These are phyloP conservation scores for Pleoardoris graminearum DNA, from an alignment of 2,329 filamentous ascomycete species.

Conservation along the genomic window DNA sequence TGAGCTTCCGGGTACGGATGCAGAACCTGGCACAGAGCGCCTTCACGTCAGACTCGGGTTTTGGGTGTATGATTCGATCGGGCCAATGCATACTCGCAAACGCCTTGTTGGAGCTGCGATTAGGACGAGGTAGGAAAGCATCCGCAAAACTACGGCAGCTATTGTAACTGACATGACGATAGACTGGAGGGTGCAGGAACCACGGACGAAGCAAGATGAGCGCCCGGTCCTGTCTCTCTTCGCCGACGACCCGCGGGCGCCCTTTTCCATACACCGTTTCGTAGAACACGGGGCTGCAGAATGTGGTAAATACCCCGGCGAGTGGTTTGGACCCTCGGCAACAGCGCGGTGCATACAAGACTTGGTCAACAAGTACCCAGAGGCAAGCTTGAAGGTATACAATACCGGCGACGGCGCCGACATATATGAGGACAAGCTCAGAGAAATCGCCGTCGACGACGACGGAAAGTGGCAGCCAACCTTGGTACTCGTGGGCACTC, in stretches of 20 bases:
- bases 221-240: slow-evolving; percentile 76
- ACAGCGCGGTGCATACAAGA: slow-evolving; percentile 91
- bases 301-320: slow-evolving; percentile 92
- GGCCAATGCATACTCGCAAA: slow-evolving; percentile 94
- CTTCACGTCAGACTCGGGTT: slow-evolving; percentile 92
- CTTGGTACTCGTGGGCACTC: slow-evolving; percentile 82
- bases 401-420: slow-evolving; percentile 87
- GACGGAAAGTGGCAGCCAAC: slow-evolving; percentile 76
- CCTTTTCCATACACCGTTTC: slow-evolving; percentile 94
- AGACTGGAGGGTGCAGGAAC: slow-evolving; percentile 75
- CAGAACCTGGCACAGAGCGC: slow-evolving; percentile 80
- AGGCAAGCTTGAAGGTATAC: slow-evolving; percentile 75
- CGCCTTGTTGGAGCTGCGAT: slow-evolving; percentile 68
- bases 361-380: slow-evolving; percentile 67
- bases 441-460: slow-evolving; percentile 72
- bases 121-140: slow-evolving; percentile 71
- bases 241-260: slow-evolving; percentile 81
- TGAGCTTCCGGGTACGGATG: slow-evolving; percentile 84
- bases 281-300: slow-evolving; percentile 82
- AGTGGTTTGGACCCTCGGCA: slow-evolving; percentile 99
- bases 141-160: not conserved
- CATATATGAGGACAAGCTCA: slow-evolving; percentile 88
- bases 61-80: slow-evolving; percentile 98
- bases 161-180: slow-evolving; percentile 3
- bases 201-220: slow-evolving; percentile 60